Evolutionary conservation across 768 basidiomycete species (phyloP), one percentile per base, ranked within the genome.

Genomic region (Rhizopogon sp.): DNA sequence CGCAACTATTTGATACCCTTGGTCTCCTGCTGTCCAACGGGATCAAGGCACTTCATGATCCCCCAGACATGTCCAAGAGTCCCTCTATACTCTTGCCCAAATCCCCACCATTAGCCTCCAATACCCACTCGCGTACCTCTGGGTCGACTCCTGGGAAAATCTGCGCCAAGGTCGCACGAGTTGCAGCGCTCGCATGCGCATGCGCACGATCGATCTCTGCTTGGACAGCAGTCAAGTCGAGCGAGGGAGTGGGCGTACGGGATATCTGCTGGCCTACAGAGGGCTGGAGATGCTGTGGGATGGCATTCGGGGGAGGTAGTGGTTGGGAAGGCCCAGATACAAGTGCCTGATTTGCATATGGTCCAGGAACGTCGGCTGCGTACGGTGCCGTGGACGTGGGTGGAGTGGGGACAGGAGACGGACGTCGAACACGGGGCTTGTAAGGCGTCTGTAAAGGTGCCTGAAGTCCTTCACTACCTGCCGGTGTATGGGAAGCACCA

Each of bases 71-170:
- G 72, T 93, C 91, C 65, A 93, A 71, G 57, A 93, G 66, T 47
- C 78, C 82, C 65, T 96, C 94, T 62, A 96, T 94, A 65, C 91
- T 94, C 78, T 81, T 83, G 41, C 93, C 93, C 55, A 97, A 66
- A 73, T 97, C 93, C 17, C 91, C 90, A 7, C 81, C 82, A 62
- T 93, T 93, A 43, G 90, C 92, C 66, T 96, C 93, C 55, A 96
- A 72, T 37, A 98, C 92, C 82, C 83, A 87, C 56, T 93, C 90
- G 41, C 93, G 79, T 33, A 97, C 83, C 69, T 95, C 95, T 44
- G 68, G 68, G 64, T 98, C 95, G 59, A 89, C 76, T 9, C 68
- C 69, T 1, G 94, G 94, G 79, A 98, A 98, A 58, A 96, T 96
- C 71, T 95, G 92, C 54, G 79, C 71, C 58, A 98, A 72, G 31